These are phyloP conservation scores for Letharia lupina DNA, from an alignment of 495 filamentous ascomycete species.

Conservation along the genomic window DNA sequence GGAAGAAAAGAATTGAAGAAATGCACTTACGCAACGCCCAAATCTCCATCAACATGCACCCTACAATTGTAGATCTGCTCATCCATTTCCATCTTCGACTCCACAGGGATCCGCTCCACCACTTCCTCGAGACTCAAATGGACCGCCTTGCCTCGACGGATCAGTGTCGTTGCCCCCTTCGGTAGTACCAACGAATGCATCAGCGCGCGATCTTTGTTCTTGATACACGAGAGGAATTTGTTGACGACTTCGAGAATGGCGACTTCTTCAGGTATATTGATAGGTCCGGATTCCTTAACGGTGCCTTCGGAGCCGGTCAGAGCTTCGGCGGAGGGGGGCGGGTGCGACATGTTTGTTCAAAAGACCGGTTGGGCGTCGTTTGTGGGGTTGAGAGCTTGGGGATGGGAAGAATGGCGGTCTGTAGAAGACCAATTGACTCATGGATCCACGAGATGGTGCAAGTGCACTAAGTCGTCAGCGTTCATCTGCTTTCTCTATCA, in stretches of 20 bases:
- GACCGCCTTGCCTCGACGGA: slow-evolving; percentile 6
- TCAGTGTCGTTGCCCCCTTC: background rate
- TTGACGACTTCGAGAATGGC: slow-evolving; percentile 6
- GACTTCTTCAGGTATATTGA: slow-evolving; percentile 1
- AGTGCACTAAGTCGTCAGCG: background rate
- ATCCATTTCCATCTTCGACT: background rate
- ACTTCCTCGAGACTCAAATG: slow-evolving; percentile 2
- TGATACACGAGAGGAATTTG: slow-evolving; percentile 8
- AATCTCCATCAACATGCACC: slow-evolving; percentile 4
- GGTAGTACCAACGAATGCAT: slow-evolving; percentile 4
- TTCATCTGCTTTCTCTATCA: background rate
- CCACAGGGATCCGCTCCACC: slow-evolving; percentile 1
- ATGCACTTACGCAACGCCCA: background rate
- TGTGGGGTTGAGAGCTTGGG: background rate
- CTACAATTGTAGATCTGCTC: slow-evolving; percentile 1
- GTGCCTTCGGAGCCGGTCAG: background rate
- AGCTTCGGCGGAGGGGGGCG: background rate
- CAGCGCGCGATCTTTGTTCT: slow-evolving; percentile 1
- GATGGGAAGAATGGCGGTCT: background rate
- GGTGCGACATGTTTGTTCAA: background rate
- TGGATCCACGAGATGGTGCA: background rate
- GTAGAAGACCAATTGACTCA: background rate
- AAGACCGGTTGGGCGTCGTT: background rate
- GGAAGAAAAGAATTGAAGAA: background rate
- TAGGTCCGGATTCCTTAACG: background rate